A percentile compares a stretch with the other conserved stretches of the same genome.
These are phyloP conservation scores for Fusarium anthophilum DNA, from an alignment of 2,329 filamentous ascomycete species.

Conservation along the genomic window DNA sequence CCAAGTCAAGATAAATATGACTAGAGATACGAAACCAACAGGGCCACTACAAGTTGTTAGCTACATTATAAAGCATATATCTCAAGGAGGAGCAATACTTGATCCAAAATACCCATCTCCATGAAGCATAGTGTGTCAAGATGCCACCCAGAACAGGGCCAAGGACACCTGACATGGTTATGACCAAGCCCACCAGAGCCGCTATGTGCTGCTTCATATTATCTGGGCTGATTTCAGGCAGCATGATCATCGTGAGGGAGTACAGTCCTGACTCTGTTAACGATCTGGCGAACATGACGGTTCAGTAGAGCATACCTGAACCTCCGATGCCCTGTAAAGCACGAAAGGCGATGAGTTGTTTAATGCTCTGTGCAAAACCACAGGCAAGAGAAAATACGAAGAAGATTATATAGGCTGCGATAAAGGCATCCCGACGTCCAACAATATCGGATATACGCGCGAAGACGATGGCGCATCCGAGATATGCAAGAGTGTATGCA, in stretches of 20 bases:
- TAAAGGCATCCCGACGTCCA: constrained; percentile 62
- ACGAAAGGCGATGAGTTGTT: constrained; percentile 60
- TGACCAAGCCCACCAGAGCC: constrained; percentile 58
- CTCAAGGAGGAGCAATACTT: constrained; percentile 52
- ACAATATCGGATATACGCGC: constrained; percentile 64
- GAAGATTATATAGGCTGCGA: constrained; percentile 62
- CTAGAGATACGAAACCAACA: constrained; percentile 57
- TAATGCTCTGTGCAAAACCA: constrained; percentile 47
- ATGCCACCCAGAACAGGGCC: constrained; percentile 63
- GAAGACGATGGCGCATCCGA: constrained; percentile 65
- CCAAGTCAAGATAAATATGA: constrained; percentile 61
- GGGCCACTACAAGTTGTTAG: constrained; percentile 54
- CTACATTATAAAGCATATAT: neutral
- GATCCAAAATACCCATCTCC: constrained; percentile 69
- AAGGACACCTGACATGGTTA: constrained; percentile 59
- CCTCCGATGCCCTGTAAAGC: constrained; percentile 63
- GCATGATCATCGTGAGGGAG: constrained; percentile 64
- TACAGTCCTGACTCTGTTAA: constrained; percentile 55
- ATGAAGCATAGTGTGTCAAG: constrained; percentile 58
- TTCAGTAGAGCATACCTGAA: constrained; percentile 49
- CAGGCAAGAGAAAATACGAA: constrained; percentile 66
- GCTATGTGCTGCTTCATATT: constrained; percentile 55
- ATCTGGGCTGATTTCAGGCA: constrained; percentile 59
- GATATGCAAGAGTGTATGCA: constrained; percentile 64
- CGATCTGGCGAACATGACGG: no score